Conservation (phyloP, 768 basidiomycete species). For the Hericium erinaceus region DNA sequence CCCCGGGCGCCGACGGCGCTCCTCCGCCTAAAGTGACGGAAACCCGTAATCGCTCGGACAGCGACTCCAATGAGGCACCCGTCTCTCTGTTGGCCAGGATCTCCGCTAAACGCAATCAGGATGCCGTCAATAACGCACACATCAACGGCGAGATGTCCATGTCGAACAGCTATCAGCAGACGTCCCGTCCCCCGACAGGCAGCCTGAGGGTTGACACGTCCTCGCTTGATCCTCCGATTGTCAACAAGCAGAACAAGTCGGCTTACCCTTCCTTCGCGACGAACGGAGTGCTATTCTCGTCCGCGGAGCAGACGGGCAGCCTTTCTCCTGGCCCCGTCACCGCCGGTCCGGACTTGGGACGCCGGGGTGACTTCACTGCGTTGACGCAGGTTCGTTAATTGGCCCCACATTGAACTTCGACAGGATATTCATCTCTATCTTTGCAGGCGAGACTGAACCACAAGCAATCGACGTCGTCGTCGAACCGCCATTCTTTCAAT, state of each 20-base stretch:
- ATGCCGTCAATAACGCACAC: constrained; percentile 26
- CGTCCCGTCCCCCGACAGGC: constrained; percentile 50
- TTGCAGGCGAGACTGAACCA: constrained; percentile 30
- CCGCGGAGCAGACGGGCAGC: constrained; percentile 47
- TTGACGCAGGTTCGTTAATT: constrained; percentile 48
- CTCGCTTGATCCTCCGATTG: constrained; percentile 39
- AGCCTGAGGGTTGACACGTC: constrained; percentile 70
- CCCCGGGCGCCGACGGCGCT: constrained; percentile 43
- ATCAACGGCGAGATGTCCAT: constrained; percentile 31
- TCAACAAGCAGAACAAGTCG: constrained; percentile 55
- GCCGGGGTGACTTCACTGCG: constrained; percentile 63
- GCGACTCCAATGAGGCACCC: constrained; percentile 64
- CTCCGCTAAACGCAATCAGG: constrained; percentile 53
- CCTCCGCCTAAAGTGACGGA: constrained; percentile 42
- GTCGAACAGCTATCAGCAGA: constrained; percentile 32
- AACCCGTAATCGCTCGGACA: constrained; percentile 61
- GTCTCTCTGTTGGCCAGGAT: constrained; percentile 74
- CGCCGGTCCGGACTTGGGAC: constrained; percentile 77
- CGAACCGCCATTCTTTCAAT: constrained; percentile 68
- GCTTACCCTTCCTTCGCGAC: constrained; percentile 59
- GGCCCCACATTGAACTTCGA: background rate
- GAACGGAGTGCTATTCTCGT: constrained; percentile 48
- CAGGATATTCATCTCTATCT: constrained; percentile 3
- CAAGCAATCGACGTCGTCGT: constrained; percentile 30
- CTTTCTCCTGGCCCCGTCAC: constrained; percentile 77